Evolutionary conservation across 2,329 filamentous ascomycete species (phyloP), one percentile per base, ranked within the genome.

Genomic region (Botrytis galanthina): DNA sequence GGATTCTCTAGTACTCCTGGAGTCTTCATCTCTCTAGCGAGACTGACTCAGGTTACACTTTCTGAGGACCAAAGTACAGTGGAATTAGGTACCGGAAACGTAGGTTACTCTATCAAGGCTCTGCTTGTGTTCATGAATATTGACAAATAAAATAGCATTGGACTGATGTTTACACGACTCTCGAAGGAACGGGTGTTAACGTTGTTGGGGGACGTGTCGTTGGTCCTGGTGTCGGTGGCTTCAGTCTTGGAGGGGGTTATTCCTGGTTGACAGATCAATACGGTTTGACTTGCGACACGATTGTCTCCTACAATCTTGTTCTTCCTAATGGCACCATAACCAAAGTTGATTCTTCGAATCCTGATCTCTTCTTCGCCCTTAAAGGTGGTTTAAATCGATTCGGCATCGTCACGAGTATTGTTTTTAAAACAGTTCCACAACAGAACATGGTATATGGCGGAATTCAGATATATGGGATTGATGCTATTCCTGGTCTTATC

Each of bases 181-280:
- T 77, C 9, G 74, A 76, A 57, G 74, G 73, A 20, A 54, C 68
- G 3, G 70, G 61, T 42, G 71, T 77, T 18, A 75, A 74, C n/a
- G 73, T 75, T 12, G 69, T 77, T 12, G 76, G 76, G 54, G 76
- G 76, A 20, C 66, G 76, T 51, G 74, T 81, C n/a, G 8, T 76
- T 78, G 79, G 64, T 39, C 75, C 71, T 12, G 78, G 82, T 35
- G 74, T 83, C 69, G 76, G 74, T 22, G 83, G 81, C 37, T 80
- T 80, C 22, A 82, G 78, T 26, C 82, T 82, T 51, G 81, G 82
- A 64, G 78, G 77, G 3, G 75, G 73, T 10, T 81, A 82, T 84
- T 76, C 80, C 77, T 75, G 77, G 72, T 64, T 73, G 8, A 77
- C 71, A 73, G 4, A 82, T 35, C 75, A 74, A 78, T 70, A 79